Conservation (phyloP, 2,329 filamentous ascomycete genomes). For the Colletotrichum sp. region DNA sequence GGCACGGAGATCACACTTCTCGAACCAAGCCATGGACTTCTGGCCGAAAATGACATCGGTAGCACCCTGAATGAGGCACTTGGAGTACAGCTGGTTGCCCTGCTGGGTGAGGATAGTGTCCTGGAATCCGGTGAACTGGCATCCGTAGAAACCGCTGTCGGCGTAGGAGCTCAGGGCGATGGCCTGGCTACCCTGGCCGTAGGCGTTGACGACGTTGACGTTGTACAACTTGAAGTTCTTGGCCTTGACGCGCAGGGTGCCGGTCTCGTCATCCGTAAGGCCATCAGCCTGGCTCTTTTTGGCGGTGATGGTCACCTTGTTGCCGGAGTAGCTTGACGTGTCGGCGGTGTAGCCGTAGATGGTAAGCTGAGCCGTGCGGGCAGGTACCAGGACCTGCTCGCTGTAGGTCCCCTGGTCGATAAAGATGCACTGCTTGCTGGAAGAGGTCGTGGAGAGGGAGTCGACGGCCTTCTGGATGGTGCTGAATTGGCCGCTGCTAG, state of each 20-base stretch:
- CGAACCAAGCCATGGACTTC: constrained; percentile 47
- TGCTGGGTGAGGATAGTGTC: constrained; percentile 53
- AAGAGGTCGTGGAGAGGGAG: constrained; percentile 57
- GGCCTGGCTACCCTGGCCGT: constrained; percentile 52
- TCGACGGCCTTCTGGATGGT: constrained; percentile 58
- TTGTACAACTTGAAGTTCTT: constrained; percentile 64
- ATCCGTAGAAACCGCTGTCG: constrained; percentile 52
- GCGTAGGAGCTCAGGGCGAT: constrained; percentile 50
- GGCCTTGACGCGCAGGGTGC: constrained; percentile 52
- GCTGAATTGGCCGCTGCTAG: constrained; percentile 25
- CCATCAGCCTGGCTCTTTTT: constrained; percentile 58
- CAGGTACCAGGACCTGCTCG: constrained; percentile 62
- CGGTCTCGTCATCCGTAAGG: constrained; percentile 58
- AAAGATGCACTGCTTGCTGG: constrained; percentile 63
- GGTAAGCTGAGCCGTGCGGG: constrained; percentile 54
- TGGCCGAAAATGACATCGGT: constrained; percentile 58
- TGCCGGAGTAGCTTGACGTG: constrained; percentile 55
- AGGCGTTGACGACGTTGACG: constrained; percentile 55
- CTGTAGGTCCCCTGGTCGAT: constrained; percentile 68
- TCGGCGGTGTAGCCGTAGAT: constrained; percentile 63
- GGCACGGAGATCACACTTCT: constrained; percentile 44
- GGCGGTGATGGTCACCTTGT: constrained; percentile 62
- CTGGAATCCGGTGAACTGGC: constrained; percentile 51
- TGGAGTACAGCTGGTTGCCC: constrained; percentile 53
- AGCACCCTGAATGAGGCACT: constrained; percentile 49